Evolutionary conservation across 192 early-diverging fungal genomes (phyloP), one percentile per base, ranked within the genome.

Genomic region (Coemansia sp.): DNA sequence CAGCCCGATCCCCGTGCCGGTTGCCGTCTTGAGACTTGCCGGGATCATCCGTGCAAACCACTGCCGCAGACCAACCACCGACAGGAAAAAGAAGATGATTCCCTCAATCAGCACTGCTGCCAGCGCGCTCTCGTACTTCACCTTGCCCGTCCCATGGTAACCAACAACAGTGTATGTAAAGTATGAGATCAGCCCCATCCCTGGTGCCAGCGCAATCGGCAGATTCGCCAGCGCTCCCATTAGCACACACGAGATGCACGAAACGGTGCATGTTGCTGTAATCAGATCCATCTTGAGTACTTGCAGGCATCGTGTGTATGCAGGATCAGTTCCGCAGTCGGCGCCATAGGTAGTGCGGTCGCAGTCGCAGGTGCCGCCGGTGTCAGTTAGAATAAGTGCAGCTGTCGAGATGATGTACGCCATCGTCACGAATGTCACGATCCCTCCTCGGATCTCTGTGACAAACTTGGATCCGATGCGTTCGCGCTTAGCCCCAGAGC

Each of bases 91-190:
- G 67, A 93, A 93, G 59, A 92, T 82, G 22, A 93, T 42, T 25
- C 91, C 91, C 77, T 93, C 91, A 57, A 93, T 86, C 58, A 88
- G 87, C 57, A 93, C 89, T 3, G 90, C 90, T 10, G 86, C 82
- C 28, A 93, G 64, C 11, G 89, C 87, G 25, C 84, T 86, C 44
- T 81, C 58, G 62, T 87, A 89, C 23, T 82, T 66, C 19, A 91
- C 83, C 54, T 87, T 91, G 36, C 88, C 88, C 19, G 83, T 83
- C 2, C 90, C 90, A 58, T 86, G 88, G 74, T 84, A 90, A 7
- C 89, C 90, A 20, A 93, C 90, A 14, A 93, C 90, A 0, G 87
- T 90, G 65, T 90, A 92, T 10, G 90, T 85, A 67, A 93, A 92
- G 63, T 91, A 93, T 23, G 90, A 88, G 58, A 88, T 92, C 22